Percentiles rank a stretch among this genome's conserved stretches.
Evolutionary conservation across 306 rosid species (phyloP).

Genomic region (cucumber (Cucumis sativus)): DNA sequence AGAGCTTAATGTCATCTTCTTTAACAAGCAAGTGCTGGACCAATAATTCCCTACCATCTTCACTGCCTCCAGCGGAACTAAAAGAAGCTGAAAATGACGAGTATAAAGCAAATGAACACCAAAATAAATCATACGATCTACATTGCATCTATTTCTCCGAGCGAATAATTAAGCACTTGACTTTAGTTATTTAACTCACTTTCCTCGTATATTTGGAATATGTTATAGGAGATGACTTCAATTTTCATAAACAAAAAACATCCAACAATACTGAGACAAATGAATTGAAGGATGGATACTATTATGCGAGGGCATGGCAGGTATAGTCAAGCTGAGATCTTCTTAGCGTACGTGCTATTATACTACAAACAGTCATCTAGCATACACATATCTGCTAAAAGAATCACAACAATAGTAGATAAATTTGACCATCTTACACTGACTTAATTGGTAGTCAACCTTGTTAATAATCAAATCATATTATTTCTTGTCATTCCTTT

Average conservation of each 20-base stretch:
- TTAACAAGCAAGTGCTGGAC: conserved; percentile 88
- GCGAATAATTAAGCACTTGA: background rate
- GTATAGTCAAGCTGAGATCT: background rate
- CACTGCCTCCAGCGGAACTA: conserved; percentile 34
- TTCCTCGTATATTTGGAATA: background rate
- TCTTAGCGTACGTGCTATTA: background rate
- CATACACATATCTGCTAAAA: background rate
- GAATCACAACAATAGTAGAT: background rate
- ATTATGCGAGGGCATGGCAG: background rate
- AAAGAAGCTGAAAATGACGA: conserved; percentile 39
- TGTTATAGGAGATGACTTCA: background rate
- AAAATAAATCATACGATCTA: background rate
- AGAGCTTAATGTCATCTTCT: conserved; percentile 59
- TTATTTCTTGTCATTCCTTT: background rate
- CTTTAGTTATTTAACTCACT: background rate
- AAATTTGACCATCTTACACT: background rate
- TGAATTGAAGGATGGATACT: background rate
- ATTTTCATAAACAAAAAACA: background rate
- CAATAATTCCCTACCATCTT: conserved; percentile 56
- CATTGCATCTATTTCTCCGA: background rate
- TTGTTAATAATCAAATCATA: background rate
- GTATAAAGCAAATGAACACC: background rate
- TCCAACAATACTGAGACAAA: background rate
- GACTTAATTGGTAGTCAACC: background rate
- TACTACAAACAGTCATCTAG: background rate